Base-by-base conservation (phyloP, 2,329 filamentous ascomycete genomes). In the Epichloe gansuensis region DNA sequence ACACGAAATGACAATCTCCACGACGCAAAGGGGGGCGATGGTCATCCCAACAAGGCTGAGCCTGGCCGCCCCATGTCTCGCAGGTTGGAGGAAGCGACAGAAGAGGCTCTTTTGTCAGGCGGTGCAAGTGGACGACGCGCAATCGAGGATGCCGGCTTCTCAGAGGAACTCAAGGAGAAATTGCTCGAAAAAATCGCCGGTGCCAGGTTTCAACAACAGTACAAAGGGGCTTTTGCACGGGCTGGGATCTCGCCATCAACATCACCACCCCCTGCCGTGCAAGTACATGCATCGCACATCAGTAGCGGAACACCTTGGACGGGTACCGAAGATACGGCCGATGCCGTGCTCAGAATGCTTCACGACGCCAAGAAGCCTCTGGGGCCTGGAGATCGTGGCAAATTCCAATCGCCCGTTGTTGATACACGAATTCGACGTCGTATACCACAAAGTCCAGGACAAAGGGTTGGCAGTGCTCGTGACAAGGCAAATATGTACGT, bases 261-360 rank as follows among this genome's bases (percentile, higher is more conserved):
- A 41, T 66, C 74, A 1, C 63, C 75, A 4, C 75, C 78, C n/a
- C 82, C 85, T 12, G 83, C 85, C 15, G 74, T 76, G 58, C 84
- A 83, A 12, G 27, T 2, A 13, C 6, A 85, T 84, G 2, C 76
- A 81, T 54, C 78, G 84, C 48, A 77, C 82, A 38, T 88, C 88
- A n/a, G 13, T 1, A 73, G 76, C 0, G 80, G 82, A 6, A 70
- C 76, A 53, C 76, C 85, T 1, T 98, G 93, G 93, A 81, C 78
- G 0, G 93, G 91, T 2, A 74, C 77, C 12, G 93, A 97, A 68
- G 73, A 72, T 5, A 70, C 84, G 1, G 79, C 84, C 59, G 89
- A 96, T 64, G 77, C 85, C 0, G 82, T 89, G 23, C 70, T 95
- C 47, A 82, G 93, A 35, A 97, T 97, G 86, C 68, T 93, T 11